These are phyloP conservation scores for Tetrapisispora nanseiensis DNA, from an alignment of 805 yeast genomes.

Conservation along the genomic window DNA sequence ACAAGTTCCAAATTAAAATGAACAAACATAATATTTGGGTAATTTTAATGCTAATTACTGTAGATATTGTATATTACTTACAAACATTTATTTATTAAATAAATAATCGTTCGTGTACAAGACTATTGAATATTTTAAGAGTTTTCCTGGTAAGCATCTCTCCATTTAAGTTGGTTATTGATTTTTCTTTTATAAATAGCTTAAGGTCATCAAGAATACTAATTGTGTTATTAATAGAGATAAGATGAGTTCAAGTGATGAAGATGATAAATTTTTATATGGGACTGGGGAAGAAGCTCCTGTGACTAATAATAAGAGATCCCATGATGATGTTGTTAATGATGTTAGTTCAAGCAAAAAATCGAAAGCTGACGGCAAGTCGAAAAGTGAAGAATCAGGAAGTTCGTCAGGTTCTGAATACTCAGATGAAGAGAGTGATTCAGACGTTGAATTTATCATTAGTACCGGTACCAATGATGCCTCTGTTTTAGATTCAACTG, in stretches of 20 bases:
- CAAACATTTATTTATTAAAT: too few species aligned
- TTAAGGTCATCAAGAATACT: too few species aligned
- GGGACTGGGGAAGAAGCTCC: conserved; percentile 26
- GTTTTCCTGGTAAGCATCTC: too few species aligned
- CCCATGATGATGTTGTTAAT: conserved; percentile 5
- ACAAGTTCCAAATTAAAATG: too few species aligned
- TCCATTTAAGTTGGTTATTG: too few species aligned
- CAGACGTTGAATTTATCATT: conserved; percentile 78
- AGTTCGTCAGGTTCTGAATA: conserved; percentile 34
- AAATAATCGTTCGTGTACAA: too few species aligned
- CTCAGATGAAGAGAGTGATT: conserved; percentile 41
- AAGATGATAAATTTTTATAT: conserved; percentile 29
- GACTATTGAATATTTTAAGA: too few species aligned
- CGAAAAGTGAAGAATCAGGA: conserved; percentile 33
- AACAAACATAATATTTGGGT: too few species aligned
- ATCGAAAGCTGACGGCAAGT: background rate
- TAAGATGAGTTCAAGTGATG: conserved; percentile 25
- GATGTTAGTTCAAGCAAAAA: conserved; percentile 7
- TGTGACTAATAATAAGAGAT: background rate
- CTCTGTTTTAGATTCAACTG: conserved; percentile 19
- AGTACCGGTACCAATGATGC: conserved; percentile 33
- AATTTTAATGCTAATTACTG: too few species aligned
- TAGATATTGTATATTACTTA: too few species aligned
- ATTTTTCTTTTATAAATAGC: too few species aligned
- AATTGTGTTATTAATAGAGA: background rate